Conservation (phyloP, 2,329 filamentous ascomycete genomes). For the Lasiodiplodia sp. region DNA sequence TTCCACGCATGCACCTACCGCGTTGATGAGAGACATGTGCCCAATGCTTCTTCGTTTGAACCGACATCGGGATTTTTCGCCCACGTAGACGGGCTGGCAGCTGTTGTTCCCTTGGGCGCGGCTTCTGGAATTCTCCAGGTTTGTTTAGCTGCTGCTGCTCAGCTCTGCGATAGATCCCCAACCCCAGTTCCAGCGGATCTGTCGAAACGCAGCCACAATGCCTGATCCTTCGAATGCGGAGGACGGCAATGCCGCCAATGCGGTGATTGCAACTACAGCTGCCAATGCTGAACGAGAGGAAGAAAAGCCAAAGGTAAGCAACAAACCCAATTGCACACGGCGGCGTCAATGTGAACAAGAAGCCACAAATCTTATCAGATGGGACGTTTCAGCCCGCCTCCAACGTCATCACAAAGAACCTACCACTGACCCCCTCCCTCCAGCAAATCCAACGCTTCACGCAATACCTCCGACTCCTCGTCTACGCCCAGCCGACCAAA, state of each 20-base stretch:
- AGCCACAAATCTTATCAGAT: not conserved
- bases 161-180: not conserved
- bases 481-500: conserved; percentile 4
- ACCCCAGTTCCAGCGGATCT: not conserved
- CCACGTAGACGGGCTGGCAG: not conserved
- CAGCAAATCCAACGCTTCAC: conserved; percentile 38
- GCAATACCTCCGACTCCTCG: conserved; percentile 34
- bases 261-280: not conserved
- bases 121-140: not conserved
- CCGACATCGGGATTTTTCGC: not conserved
- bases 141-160: not conserved
- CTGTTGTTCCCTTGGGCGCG: not conserved
- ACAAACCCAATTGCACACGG: not conserved
- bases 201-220: conserved; percentile 4
- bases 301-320: not conserved
- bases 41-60: not conserved
- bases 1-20: not conserved
- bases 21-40: not conserved
- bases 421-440: not conserved
- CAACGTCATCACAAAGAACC: not conserved
- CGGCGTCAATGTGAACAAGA: not conserved
- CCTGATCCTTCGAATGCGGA: not conserved
- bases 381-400: not conserved
- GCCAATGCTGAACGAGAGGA: not conserved
- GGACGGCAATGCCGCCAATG: not conserved